Conservation (phyloP, 495 filamentous ascomycete genomes). For the Jackrogersella multiformis region DNA sequence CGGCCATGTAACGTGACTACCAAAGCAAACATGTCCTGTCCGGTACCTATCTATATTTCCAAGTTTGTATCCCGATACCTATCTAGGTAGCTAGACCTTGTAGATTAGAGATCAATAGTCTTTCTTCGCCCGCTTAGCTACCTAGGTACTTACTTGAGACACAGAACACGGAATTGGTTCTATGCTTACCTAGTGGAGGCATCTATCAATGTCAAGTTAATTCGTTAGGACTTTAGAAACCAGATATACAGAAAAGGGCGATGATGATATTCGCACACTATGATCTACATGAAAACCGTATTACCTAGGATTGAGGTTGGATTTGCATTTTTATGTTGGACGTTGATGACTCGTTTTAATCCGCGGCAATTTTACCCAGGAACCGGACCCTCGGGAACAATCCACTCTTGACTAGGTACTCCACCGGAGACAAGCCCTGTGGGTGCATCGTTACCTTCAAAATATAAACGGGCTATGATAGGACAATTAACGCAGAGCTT, state of each 20-base stretch:
- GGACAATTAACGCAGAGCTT: not conserved
- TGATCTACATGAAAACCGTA: constrained; percentile 1
- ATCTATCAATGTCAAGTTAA: no score
- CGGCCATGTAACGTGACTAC: constrained; percentile 13
- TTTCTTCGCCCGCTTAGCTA: not conserved
- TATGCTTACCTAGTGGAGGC: no score
- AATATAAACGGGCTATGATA: constrained; percentile 1
- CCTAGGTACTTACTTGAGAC: not conserved
- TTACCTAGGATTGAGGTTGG: not conserved
- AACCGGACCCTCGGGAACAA: constrained; percentile 4
- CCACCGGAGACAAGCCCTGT: constrained; percentile 15
- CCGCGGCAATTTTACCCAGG: not conserved
- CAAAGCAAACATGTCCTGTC: not conserved
- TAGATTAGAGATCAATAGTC: not conserved
- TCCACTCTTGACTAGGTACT: constrained; percentile 3
- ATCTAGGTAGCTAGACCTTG: no score
- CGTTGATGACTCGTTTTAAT: not conserved
- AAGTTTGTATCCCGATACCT: no score
- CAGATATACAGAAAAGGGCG: no score
- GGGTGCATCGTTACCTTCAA: not conserved
- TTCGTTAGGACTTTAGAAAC: no score
- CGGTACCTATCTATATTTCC: no score
- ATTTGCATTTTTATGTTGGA: not conserved
- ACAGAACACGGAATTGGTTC: no score
- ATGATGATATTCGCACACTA: not conserved